phyloP scores from a whole-genome alignment of 2,329 filamentous ascomycete genomes.

The Penicillium sp. region DNA sequence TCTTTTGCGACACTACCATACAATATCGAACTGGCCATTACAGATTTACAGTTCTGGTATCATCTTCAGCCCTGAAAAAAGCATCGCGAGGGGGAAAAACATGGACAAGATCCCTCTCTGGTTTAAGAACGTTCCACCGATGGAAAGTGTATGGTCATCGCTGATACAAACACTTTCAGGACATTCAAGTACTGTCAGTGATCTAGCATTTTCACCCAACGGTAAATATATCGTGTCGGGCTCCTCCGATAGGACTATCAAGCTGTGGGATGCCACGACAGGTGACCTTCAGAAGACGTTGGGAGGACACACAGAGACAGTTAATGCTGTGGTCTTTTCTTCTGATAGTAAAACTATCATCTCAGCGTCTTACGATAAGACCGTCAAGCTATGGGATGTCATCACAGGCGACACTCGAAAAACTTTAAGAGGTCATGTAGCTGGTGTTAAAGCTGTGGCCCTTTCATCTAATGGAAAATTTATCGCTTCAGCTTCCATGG shows the following conservation, averaged over 20 bases:
- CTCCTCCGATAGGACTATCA: neutral
- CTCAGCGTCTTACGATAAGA: too few relatives aligned
- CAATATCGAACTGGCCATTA: constrained; percentile 10
- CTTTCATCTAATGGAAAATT: too few relatives aligned
- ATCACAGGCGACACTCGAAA: too few relatives aligned
- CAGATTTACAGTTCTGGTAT: constrained; percentile 20
- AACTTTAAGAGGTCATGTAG: too few relatives aligned
- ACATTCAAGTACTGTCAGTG: too few relatives aligned
- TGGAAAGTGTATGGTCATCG: constrained; percentile 6
- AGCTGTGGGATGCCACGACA: neutral
- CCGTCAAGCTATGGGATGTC: too few relatives aligned
- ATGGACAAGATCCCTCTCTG: constrained; percentile 6
- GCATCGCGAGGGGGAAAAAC: constrained; percentile 8
- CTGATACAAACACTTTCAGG: constrained; percentile 4
- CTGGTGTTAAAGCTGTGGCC: too few relatives aligned
- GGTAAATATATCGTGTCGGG: neutral
- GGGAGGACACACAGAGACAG: too few relatives aligned
- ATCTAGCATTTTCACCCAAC: neutral
- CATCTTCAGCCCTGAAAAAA: constrained; percentile 17
- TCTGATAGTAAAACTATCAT: too few relatives aligned
- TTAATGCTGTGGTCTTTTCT: too few relatives aligned
- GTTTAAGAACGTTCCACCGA: constrained; percentile 1
- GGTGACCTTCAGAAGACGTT: neutral
- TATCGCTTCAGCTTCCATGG: too few relatives aligned
- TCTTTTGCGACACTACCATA: constrained; percentile 13